A percentile compares a stretch with the other conserved stretches of the same genome.
phyloP scores from a whole-genome alignment of 345 rosid species.

The Populus simonii region DNA sequence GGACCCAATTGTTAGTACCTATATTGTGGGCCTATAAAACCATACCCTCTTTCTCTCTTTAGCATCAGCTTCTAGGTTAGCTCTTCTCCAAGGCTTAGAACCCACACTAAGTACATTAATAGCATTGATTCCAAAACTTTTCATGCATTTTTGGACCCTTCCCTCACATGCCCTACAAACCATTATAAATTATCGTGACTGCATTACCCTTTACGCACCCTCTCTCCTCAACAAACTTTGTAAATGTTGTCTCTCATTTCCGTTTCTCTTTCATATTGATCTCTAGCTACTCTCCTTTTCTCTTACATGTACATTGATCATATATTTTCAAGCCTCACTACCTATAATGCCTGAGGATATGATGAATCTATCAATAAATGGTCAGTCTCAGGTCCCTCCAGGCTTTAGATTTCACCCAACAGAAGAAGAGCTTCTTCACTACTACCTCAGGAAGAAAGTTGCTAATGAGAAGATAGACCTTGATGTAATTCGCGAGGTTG shows the following conservation, averaged over 20 bases:
- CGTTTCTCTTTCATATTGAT: not conserved
- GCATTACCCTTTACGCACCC: conserved; percentile 56
- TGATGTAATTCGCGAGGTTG: conserved; percentile 94
- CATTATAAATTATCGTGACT: conserved; percentile 70
- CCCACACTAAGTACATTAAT: conserved; percentile 46
- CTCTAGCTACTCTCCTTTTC: not conserved
- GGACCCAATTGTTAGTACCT: conserved; percentile 13
- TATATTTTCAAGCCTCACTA: not conserved
- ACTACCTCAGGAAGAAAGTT: conserved; percentile 88
- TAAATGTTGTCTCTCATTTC: conserved; percentile 1
- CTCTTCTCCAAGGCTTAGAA: conserved; percentile 37
- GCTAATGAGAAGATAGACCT: conserved; percentile 82
- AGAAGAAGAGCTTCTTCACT: conserved; percentile 93
- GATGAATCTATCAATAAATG: conserved; percentile 76
- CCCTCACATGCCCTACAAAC: conserved; percentile 41
- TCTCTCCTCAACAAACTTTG: not conserved
- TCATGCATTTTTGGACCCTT: conserved; percentile 42
- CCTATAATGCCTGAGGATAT: conserved; percentile 43
- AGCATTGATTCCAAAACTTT: conserved; percentile 41
- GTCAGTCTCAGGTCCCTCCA: conserved; percentile 93
- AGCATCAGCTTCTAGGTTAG: conserved; percentile 37
- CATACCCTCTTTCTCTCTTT: conserved; percentile 12
- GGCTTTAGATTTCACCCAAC: conserved; percentile 99
- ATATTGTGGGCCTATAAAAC: conserved; percentile 24
- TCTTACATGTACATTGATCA: not conserved